A percentile compares a stretch with the other conserved stretches of the same genome.
Conservation (phyloP, 495 filamentous ascomycete species). For the Pseudotulostoma volvatum region DNA sequence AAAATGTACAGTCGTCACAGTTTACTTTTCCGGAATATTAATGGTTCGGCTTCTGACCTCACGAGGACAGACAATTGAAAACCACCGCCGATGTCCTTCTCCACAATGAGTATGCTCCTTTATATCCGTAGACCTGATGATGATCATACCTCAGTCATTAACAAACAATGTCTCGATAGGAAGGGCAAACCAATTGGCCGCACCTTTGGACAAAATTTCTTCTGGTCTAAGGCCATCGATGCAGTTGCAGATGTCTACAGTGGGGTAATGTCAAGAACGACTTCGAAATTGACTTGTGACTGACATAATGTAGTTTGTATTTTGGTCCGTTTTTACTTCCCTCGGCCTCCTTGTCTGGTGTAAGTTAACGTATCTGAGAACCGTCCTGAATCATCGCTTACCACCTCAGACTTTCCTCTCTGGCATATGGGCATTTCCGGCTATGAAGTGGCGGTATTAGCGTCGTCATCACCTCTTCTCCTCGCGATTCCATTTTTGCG, state of each 20-base stretch:
- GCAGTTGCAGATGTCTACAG: constrained; percentile 82
- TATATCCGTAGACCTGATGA: background rate
- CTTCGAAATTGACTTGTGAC: constrained; percentile 6
- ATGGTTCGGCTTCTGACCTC: constrained; percentile 27
- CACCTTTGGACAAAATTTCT: constrained; percentile 56
- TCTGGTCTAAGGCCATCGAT: constrained; percentile 58
- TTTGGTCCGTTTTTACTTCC: constrained; percentile 88
- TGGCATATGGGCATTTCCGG: constrained; percentile 99
- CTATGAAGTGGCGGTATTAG: constrained; percentile 78
- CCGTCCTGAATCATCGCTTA: constrained; percentile 7
- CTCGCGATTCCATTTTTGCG: constrained; percentile 56
- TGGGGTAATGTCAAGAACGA: constrained; percentile 41
- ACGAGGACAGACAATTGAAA: constrained; percentile 34
- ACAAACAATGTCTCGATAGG: constrained; percentile 25
- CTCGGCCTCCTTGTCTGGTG: constrained; percentile 86
- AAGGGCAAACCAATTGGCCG: constrained; percentile 59
- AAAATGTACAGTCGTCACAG: constrained; percentile 32
- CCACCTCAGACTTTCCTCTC: constrained; percentile 67
- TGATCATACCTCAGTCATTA: too few relatives aligned
- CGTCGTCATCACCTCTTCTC: constrained; percentile 67
- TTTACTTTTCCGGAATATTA: constrained; percentile 9
- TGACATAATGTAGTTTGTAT: constrained; percentile 54
- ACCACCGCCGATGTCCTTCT: constrained; percentile 59
- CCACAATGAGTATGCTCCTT: constrained; percentile 65
- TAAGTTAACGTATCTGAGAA: constrained; percentile 30